Conservation (phyloP, 1,284 basidiomycete species). For the Phylloboletellus chloephorus region DNA sequence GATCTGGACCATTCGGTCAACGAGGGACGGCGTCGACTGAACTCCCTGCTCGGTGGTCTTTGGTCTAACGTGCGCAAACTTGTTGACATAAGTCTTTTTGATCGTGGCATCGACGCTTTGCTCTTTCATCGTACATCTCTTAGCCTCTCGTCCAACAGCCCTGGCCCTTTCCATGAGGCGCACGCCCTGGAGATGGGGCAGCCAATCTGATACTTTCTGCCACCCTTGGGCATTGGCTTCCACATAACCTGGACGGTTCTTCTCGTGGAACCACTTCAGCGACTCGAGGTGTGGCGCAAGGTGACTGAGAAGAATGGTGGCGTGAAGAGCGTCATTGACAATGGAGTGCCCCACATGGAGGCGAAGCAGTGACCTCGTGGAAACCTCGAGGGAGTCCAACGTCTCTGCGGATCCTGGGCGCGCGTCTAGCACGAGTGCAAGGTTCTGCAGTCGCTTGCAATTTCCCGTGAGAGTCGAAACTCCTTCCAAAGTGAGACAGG, state of each 20-base stretch:
- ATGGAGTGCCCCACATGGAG: slow-evolving; percentile 71
- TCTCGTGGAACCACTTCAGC: slow-evolving; percentile 69
- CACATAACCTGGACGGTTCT: slow-evolving; percentile 61
- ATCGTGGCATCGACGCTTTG: slow-evolving; percentile 56
- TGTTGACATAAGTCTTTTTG: slow-evolving; percentile 37
- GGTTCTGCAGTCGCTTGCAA: slow-evolving; percentile 57
- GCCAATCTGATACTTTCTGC: slow-evolving; percentile 60
- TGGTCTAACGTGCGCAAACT: slow-evolving; percentile 46
- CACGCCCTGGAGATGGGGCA: slow-evolving; percentile 63
- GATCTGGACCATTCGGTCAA: slow-evolving; percentile 43
- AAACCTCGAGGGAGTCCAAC: slow-evolving; percentile 41
- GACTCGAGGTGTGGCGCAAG: slow-evolving; percentile 62
- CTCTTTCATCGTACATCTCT: slow-evolving; percentile 34
- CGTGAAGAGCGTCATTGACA: slow-evolving; percentile 58
- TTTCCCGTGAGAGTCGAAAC: slow-evolving; percentile 50
- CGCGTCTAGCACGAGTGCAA: slow-evolving; percentile 61
- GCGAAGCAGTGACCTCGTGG: slow-evolving; percentile 59
- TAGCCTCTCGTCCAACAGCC: slow-evolving; percentile 30
- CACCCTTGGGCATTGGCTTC: slow-evolving; percentile 62
- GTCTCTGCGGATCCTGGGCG: slow-evolving; percentile 42
- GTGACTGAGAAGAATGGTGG: slow-evolving; percentile 67
- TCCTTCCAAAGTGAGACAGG: slow-evolving; percentile 53
- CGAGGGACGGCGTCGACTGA: slow-evolving; percentile 46
- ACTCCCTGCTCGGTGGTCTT: slow-evolving; percentile 39
- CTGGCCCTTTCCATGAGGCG: slow-evolving; percentile 55